Evolutionary conservation across 148 eudicot genomes (phyloP).

Genomic region (Vaccinium corymbosum): DNA sequence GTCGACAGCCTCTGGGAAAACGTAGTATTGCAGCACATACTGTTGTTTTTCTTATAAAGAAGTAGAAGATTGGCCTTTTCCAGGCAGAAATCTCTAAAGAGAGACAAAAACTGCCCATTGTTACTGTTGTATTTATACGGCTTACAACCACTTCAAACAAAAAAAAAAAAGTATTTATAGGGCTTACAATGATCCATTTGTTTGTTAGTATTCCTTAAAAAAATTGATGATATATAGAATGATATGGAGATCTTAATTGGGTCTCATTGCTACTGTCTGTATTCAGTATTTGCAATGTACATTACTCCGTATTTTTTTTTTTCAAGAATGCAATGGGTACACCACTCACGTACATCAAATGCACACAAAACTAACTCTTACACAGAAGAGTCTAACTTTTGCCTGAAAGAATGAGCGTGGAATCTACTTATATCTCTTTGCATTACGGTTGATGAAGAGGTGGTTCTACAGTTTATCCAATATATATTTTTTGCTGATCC

Average conservation of each 20-base stretch:
- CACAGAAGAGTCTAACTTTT: no score
- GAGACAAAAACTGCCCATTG: background rate
- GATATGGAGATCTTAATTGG: background rate
- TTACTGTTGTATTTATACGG: background rate
- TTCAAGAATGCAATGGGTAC: no score
- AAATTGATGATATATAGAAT: background rate
- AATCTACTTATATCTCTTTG: background rate
- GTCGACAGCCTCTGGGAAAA: constrained; percentile 97
- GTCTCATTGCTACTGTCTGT: background rate
- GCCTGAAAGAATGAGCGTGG: no score
- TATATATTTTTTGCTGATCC: background rate
- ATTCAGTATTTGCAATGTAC: background rate
- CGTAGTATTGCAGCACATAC: constrained; percentile 97
- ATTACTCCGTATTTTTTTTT: background rate
- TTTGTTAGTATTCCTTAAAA: background rate
- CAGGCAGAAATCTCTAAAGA: background rate
- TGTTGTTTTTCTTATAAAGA: constrained; percentile 77
- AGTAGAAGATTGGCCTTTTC: constrained; percentile 25
- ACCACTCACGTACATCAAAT: no score
- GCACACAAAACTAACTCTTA: no score
- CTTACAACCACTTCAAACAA: background rate
- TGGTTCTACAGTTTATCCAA: background rate
- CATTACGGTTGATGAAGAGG: background rate
- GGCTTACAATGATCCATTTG: background rate
- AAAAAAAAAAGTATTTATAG: background rate